Conservation (phyloP, 2,329 filamentous ascomycete species). For the Ustilaginoidea virens region DNA sequence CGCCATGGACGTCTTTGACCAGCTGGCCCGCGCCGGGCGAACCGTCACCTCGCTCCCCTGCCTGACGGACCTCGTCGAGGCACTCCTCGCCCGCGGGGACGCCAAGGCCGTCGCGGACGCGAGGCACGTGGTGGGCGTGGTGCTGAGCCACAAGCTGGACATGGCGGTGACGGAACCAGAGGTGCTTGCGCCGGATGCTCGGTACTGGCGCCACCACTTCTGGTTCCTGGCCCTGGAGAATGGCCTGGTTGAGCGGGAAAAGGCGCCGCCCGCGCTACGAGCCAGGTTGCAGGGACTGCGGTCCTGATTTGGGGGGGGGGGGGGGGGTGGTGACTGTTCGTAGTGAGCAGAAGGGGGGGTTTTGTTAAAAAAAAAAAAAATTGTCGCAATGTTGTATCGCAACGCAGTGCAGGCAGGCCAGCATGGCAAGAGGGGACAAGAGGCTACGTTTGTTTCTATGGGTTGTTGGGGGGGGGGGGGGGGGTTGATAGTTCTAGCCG, state of each 20-base stretch:
- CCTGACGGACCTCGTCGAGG: slow-evolving; percentile 26
- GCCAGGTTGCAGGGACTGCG: slow-evolving; percentile 4
- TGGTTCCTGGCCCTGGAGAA: slow-evolving; percentile 30
- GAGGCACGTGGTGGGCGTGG: slow-evolving; percentile 15
- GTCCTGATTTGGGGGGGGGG: too few relatives aligned
- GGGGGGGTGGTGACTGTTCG: too few relatives aligned
- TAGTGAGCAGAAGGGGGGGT: too few relatives aligned
- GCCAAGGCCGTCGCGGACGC: slow-evolving; percentile 14
- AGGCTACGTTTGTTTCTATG: too few relatives aligned
- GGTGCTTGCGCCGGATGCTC: slow-evolving; percentile 7
- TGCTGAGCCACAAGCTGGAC: slow-evolving; percentile 14
- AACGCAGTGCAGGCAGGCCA: too few relatives aligned
- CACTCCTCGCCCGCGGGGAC: slow-evolving; percentile 13
- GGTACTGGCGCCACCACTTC: slow-evolving; percentile 33
- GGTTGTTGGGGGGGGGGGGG: too few relatives aligned
- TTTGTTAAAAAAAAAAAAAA: too few relatives aligned
- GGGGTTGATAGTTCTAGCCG: too few relatives aligned
- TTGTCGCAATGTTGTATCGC: too few relatives aligned
- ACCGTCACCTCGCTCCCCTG: slow-evolving; percentile 26
- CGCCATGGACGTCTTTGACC: slow-evolving; percentile 33
- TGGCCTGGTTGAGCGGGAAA: slow-evolving; percentile 17
- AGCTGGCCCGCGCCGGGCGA: slow-evolving; percentile 22
- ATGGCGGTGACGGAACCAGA: slow-evolving; percentile 7
- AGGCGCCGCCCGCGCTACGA: slow-evolving; percentile 9
- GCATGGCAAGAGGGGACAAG: too few relatives aligned